Evolutionary conservation across 768 basidiomycete species (phyloP), one percentile per base, ranked within the genome.

Genomic region (Mrakia blollopis): DNA sequence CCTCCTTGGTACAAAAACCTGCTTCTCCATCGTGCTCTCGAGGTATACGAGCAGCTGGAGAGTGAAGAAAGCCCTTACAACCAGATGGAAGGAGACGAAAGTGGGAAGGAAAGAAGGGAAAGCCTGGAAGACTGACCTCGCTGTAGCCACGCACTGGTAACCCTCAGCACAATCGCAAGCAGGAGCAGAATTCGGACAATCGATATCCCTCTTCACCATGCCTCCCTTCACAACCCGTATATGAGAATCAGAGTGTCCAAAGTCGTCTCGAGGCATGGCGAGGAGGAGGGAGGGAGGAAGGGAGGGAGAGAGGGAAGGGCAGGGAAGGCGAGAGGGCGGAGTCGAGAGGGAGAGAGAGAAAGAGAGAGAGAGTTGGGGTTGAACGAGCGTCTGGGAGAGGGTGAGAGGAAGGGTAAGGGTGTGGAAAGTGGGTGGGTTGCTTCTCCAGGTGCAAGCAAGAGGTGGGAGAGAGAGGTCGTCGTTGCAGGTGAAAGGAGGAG

Each of bases 151-250:
- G 41, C 76, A 77, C 5, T 57, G 52, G 23, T 39, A 77, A 57
- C 76, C 76, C 9, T n/a, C 2, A 35, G 41, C 32, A 39, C 76
- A 77, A 30, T 50, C 72, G 28, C 76, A 77, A 4, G 71, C 30
- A n/a, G 76, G 76, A n/a, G 62, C 54, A 23, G 68, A 37, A 72
- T 67, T 73, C 18, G 76, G 72, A 52, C 76, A 77, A 39, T 77
- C 76, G 21, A 77, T 57, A 52, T 76, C 75, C 25, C 75, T 9
- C 68, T 69, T 50, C 25, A 23, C 62, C 6, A 75, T 18, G 28
- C 5, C 71, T 21, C 47, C 23, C 28, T 18, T 14, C n/a, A 60
- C 50, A 4, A 32, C 54, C 0, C 37, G 54, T 11, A 50, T 10
- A 18, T 41, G 65, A 5, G 75, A 35, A 62, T 39, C 28, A 6